Base-by-base conservation (phyloP, 371 early-diverging fungal genomes). In the Catenaria anguillulae region DNA sequence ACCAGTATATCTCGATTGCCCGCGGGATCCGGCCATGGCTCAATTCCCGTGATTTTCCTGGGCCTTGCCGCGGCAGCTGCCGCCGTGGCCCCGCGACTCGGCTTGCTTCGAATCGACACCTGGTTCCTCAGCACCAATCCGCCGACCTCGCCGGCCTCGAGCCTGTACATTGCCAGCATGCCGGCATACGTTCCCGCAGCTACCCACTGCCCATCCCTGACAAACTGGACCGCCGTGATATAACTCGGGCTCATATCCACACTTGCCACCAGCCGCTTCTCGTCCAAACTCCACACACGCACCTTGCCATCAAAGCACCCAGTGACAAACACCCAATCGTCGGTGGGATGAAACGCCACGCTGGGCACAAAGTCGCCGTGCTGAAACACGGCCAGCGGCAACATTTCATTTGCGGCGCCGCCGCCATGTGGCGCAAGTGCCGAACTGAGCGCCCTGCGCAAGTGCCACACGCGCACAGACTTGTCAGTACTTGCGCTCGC, bases 381-480 rank as follows among this genome's bases (percentile, higher is more conserved):
- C 42, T 55, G 45, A 59, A 80, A 74, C 4, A 69, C 46, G 46
- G 71, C 66, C 31, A 80, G 63, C 60, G 72, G 72, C 21, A 65
- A 26, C 21, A 12, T 67, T 13, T 40, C 33, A 10, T 64, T 50
- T 19, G 26, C 56, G n/a, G n/a, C n/a, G n/a, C n/a, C n/a, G n/a
- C n/a, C n/a, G n/a, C n/a, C n/a, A n/a, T n/a, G n/a, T n/a, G n/a
- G n/a, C n/a, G n/a, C n/a, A n/a, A n/a, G n/a, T n/a, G n/a, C n/a
- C n/a, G n/a, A n/a, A n/a, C n/a, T n/a, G n/a, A n/a, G n/a, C n/a
- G n/a, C n/a, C n/a, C n/a, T n/a, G n/a, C n/a, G n/a, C 8, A 72
- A 35, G 63, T 80, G 78, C 75, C 76, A 80, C 21, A 80, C 55
- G 6, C 76, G 68, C 13, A 80, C 81, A 1, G 72, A 71, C 40